Evolutionary conservation across 2,329 filamentous ascomycete genomes (phyloP).

Genomic region (Elsinoe batatas): DNA sequence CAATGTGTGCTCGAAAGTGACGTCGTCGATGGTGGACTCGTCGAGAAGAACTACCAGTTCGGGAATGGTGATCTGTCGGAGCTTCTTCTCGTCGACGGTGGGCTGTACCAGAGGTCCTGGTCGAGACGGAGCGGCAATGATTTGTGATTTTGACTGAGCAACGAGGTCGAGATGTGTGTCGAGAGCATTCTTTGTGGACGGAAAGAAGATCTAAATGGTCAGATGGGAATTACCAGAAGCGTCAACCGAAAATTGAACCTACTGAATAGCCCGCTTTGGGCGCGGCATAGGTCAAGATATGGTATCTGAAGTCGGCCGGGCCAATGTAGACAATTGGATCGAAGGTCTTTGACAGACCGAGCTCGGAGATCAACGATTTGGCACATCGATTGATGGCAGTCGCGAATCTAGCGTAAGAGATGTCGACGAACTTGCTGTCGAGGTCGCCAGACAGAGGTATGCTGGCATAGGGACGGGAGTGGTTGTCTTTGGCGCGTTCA

Average conservation of each 20-base stretch:
- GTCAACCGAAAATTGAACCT: conserved; percentile 2
- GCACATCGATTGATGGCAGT: conserved; percentile 27
- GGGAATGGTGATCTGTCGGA: conserved; percentile 6
- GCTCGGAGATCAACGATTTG: conserved; percentile 25
- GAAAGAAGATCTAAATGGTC: conserved; percentile 15
- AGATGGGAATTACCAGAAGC: neutral
- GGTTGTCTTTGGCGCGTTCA: neutral
- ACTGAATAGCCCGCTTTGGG: conserved; percentile 37
- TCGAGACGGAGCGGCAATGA: conserved; percentile 15
- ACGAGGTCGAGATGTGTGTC: conserved; percentile 23
- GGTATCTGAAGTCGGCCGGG: conserved; percentile 32
- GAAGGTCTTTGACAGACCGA: conserved; percentile 25
- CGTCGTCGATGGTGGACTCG: neutral
- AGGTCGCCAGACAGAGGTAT: conserved; percentile 5
- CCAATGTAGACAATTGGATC: conserved; percentile 27
- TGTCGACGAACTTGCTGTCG: conserved; percentile 22
- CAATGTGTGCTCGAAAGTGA: conserved; percentile 9
- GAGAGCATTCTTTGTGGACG: conserved; percentile 23
- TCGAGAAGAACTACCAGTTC: neutral
- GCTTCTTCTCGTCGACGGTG: neutral
- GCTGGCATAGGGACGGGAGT: neutral
- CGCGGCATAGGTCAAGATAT: conserved; percentile 30
- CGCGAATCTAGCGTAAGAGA: conserved; percentile 23
- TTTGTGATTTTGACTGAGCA: conserved; percentile 21
- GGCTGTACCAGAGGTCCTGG: neutral